Conservation (phyloP, 192 early-diverging fungal species). For the Coemansia sp. region DNA sequence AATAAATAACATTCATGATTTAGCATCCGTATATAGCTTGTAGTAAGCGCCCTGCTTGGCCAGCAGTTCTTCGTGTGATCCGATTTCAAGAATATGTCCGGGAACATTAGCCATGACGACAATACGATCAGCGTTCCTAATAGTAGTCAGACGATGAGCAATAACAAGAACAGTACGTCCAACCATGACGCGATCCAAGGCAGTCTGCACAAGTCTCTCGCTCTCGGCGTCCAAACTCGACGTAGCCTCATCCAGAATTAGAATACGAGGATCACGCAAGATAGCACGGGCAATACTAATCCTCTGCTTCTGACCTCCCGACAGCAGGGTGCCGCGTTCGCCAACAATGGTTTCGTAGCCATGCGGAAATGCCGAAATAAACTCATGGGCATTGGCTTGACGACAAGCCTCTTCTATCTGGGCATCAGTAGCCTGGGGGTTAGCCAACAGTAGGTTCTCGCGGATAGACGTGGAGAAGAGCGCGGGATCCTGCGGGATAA, state of each 20-base stretch:
- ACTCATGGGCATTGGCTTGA: slow-evolving; percentile 76
- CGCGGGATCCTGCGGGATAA: slow-evolving; percentile 78
- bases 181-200: slow-evolving; percentile 69
- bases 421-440: slow-evolving; percentile 62
- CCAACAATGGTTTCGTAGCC: slow-evolving; percentile 61
- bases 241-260: slow-evolving; percentile 84
- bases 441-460: slow-evolving; percentile 75
- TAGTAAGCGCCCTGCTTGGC: slow-evolving; percentile 50
- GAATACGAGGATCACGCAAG: slow-evolving; percentile 65
- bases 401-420: slow-evolving; percentile 70
- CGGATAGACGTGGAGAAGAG: slow-evolving; percentile 77
- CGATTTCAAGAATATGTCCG: slow-evolving; percentile 57
- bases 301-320: slow-evolving; percentile 67
- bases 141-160: slow-evolving; percentile 83
- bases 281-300: slow-evolving; percentile 66
- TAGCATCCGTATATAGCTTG: slow-evolving; percentile 30
- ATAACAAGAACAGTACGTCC: slow-evolving; percentile 84
- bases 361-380: slow-evolving; percentile 58
- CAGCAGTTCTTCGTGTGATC: slow-evolving; percentile 53
- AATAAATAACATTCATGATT: background rate
- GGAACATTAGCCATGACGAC: slow-evolving; percentile 67
- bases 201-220: slow-evolving; percentile 72
- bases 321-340: slow-evolving; percentile 60
- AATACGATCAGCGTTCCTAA: slow-evolving; percentile 75
- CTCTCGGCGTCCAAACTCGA: slow-evolving; percentile 73